These are phyloP conservation scores for Ganoderma sinense DNA, from an alignment of 1,284 basidiomycete species.

Conservation along the genomic window DNA sequence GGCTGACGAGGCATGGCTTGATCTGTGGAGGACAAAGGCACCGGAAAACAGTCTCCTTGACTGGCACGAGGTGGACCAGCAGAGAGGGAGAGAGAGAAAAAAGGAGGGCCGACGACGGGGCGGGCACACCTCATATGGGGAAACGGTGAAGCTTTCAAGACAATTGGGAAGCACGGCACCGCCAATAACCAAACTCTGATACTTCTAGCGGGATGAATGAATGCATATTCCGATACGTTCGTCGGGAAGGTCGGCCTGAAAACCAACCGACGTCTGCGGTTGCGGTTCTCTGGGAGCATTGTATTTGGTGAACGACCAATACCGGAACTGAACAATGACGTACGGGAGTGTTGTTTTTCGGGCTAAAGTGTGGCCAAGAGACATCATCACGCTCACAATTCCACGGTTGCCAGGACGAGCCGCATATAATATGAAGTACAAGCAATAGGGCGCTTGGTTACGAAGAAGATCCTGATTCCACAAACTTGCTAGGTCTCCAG, in stretches of 20 bases:
- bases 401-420: background rate
- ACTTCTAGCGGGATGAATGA: background rate
- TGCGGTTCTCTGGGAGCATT: background rate
- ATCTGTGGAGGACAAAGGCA: background rate
- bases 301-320: background rate
- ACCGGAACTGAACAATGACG: background rate
- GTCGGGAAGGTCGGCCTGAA: background rate
- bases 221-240: background rate
- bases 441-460: background rate
- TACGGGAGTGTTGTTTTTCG: background rate
- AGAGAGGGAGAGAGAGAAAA: background rate
- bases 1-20: background rate
- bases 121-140: background rate
- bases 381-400: background rate
- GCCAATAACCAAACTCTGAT: background rate
- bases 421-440: background rate
- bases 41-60: background rate
- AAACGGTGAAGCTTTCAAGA: background rate
- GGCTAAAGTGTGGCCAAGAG: background rate
- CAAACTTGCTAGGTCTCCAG: background rate
- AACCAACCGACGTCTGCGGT: background rate
- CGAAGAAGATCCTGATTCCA: background rate
- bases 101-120: background rate
- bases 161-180: background rate
- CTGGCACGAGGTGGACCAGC: background rate